These are phyloP conservation scores for Tetrahymena malaccensis DNA, from an alignment of 73 alveolate species.

Conservation along the genomic window DNA sequence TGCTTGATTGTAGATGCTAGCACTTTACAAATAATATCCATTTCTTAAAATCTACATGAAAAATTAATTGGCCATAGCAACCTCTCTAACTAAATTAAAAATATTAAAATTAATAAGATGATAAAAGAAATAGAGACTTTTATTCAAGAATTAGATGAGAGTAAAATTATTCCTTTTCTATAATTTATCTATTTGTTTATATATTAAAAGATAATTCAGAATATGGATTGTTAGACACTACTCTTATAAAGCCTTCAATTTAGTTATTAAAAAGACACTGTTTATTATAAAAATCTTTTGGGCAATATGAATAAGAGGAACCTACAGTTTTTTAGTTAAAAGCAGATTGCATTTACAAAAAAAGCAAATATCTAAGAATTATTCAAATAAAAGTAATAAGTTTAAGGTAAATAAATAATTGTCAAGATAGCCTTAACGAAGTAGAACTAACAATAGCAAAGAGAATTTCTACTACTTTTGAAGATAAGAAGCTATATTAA, in stretches of 20 bases:
- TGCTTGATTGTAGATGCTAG: neutral
- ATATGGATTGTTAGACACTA: neutral
- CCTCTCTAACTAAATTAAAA: neutral
- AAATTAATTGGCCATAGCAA: neutral
- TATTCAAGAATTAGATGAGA: neutral
- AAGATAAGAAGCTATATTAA: too few relatives aligned
- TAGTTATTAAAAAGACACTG: neutral
- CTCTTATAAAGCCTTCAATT: neutral
- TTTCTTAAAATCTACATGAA: neutral
- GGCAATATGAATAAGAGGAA: neutral
- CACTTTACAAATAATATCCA: neutral
- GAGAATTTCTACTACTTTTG: neutral
- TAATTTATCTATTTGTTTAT: neutral
- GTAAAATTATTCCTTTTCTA: neutral
- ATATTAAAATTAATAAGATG: neutral
- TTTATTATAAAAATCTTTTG: neutral
- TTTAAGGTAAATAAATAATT: neutral
- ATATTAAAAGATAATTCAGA: neutral
- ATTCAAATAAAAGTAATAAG: neutral
- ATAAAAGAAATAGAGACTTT: neutral
- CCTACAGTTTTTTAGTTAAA: neutral
- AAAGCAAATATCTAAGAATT: neutral
- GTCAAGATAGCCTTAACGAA: neutral
- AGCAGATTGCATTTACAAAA: neutral
- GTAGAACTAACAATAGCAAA: neutral